These are phyloP conservation scores for Bipolaris zeicola DNA, from an alignment of 2,329 filamentous ascomycete species.

Conservation along the genomic window DNA sequence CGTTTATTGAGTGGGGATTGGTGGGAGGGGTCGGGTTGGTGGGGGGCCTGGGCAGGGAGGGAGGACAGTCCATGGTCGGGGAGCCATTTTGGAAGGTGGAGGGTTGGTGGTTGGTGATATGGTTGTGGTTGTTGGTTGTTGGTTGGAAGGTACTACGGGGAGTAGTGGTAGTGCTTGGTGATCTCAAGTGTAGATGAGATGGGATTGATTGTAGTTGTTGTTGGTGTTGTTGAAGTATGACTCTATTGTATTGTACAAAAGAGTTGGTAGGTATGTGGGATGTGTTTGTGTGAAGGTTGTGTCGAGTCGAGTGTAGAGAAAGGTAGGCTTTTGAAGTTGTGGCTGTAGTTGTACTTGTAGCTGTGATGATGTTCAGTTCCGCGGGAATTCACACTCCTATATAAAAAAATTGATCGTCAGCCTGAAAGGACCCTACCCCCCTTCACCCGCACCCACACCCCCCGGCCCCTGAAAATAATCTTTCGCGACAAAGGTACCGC, in stretches of 20 bases:
- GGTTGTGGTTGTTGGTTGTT: background rate
- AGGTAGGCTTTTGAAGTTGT: background rate
- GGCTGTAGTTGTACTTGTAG: background rate
- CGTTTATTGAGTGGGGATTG: background rate
- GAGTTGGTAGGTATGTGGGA: too few relatives aligned
- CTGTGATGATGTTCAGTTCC: background rate
- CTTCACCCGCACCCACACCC: background rate
- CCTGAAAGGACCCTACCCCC: too few relatives aligned
- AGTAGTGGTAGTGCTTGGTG: too few relatives aligned
- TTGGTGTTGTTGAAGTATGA: too few relatives aligned
- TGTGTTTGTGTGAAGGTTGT: too few relatives aligned
- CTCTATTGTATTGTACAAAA: too few relatives aligned
- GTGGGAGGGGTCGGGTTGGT: slow-evolving; percentile 4
- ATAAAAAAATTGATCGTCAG: background rate
- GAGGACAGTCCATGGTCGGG: slow-evolving; percentile 2
- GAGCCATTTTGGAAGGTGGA: slow-evolving; percentile 1
- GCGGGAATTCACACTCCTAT: background rate
- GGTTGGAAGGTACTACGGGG: background rate
- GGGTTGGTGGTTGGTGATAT: background rate
- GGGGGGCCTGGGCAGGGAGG: slow-evolving; percentile 8
- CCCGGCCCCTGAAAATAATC: background rate
- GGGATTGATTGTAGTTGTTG: too few relatives aligned
- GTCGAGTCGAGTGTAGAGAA: too few relatives aligned
- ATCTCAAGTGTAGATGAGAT: too few relatives aligned
- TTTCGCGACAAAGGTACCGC: background rate